These are phyloP conservation scores for Aquilaria sinensis DNA, from an alignment of 345 rosid genomes.

Conservation along the genomic window DNA sequence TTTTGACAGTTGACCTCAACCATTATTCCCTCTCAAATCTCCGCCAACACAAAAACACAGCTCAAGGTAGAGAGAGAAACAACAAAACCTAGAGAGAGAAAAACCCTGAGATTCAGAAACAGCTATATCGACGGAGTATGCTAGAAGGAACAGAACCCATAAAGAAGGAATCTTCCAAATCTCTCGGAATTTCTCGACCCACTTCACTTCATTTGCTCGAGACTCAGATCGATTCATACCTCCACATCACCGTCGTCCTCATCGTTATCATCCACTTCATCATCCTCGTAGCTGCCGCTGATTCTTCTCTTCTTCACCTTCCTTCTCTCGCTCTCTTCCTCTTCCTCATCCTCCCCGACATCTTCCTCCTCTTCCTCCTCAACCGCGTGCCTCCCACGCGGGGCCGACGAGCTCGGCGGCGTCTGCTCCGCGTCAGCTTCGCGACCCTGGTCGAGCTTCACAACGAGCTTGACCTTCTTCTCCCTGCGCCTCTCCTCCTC, in stretches of 20 bases:
- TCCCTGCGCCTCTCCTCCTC: conserved; percentile 59
- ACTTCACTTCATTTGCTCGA: conserved; percentile 19
- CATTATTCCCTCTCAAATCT: conserved; percentile 37
- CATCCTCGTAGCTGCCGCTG: conserved; percentile 29
- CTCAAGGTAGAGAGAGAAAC: conserved; percentile 6
- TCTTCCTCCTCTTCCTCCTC: conserved; percentile 31
- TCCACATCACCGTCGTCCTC: conserved; percentile 34
- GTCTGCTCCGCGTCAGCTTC: conserved; percentile 28
- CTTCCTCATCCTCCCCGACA: conserved; percentile 22
- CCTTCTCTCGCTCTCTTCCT: conserved; percentile 23
- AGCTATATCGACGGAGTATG: conserved; percentile 8
- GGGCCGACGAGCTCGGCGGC: conserved; percentile 12
- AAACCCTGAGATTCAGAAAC: neutral
- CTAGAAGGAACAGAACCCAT: conserved; percentile 23
- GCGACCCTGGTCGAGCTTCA: conserved; percentile 50
- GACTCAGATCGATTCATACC: conserved; percentile 21
- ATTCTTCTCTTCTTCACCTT: conserved; percentile 43
- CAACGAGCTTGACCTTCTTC: conserved; percentile 77
- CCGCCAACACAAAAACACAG: conserved; percentile 24
- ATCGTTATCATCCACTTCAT: conserved; percentile 22
- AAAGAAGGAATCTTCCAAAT: conserved; percentile 7
- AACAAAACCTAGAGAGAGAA: conserved; percentile 11
- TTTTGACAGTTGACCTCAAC: conserved; percentile 89
- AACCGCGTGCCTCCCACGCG: conserved; percentile 25
- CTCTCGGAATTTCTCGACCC: neutral